Conservation (phyloP, 2,329 filamentous ascomycete genomes). For the Sporothrix inflata region DNA sequence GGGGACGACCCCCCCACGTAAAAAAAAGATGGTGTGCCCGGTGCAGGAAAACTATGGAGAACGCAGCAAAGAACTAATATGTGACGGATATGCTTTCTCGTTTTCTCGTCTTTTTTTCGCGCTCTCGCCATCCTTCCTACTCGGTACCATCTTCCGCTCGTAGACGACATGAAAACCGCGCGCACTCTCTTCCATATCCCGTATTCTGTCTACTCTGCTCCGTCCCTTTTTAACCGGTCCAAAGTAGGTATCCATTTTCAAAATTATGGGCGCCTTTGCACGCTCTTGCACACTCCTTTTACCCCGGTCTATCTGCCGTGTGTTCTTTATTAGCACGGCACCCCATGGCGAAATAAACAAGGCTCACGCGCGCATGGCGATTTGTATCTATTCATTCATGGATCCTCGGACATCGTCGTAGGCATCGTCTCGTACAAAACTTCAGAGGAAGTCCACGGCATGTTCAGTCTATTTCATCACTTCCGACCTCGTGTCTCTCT, state of each 20-base stretch:
- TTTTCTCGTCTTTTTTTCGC: background rate
- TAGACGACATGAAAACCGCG: background rate
- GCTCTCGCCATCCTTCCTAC: no score
- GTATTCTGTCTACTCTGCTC: background rate
- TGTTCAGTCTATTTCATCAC: no score
- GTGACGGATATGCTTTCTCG: background rate
- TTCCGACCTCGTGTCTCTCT: background rate
- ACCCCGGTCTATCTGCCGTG: conserved; percentile 20
- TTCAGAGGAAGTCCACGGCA: no score
- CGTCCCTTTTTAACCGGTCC: background rate
- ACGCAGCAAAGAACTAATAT: background rate
- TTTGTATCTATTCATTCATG: background rate
- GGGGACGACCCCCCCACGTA: no score
- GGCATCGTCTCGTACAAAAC: background rate
- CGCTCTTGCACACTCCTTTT: background rate
- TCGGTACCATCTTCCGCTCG: background rate
- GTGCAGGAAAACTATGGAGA: no score
- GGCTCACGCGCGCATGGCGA: conserved; percentile 11
- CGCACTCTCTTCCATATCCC: background rate
- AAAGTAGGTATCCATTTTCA: background rate
- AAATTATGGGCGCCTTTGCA: background rate
- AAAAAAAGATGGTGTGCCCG: no score
- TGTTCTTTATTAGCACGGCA: background rate
- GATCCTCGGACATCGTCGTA: background rate
- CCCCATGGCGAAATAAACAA: conserved; percentile 21